Conservation (phyloP, 768 basidiomycete genomes). For the Lentinula lateritia region DNA sequence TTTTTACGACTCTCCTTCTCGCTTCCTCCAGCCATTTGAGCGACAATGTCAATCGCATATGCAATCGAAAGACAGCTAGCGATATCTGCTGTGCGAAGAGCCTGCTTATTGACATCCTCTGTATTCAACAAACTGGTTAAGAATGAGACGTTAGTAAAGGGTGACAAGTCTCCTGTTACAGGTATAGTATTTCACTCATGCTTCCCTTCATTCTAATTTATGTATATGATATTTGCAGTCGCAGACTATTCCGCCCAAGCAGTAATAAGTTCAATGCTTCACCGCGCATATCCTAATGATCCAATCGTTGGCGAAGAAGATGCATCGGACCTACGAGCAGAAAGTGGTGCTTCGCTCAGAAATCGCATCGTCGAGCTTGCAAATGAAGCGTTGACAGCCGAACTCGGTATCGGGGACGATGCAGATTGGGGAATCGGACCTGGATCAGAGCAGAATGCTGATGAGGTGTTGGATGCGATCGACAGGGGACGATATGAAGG, state of each 20-base stretch:
- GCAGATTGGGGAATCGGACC: constrained; percentile 71
- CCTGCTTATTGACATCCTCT: constrained; percentile 75
- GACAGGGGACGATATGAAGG: constrained; percentile 78
- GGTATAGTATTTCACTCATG: constrained; percentile 35
- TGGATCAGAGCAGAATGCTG: constrained; percentile 41
- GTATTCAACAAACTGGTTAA: constrained; percentile 85
- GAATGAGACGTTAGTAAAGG: constrained; percentile 83
- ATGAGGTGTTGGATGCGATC: constrained; percentile 75
- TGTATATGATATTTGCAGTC: constrained; percentile 38
- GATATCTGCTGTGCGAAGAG: constrained; percentile 80
- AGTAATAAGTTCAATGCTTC: constrained; percentile 78
- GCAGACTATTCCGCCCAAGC: constrained; percentile 95
- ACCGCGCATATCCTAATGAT: constrained; percentile 74
- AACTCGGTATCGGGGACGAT: constrained; percentile 51
- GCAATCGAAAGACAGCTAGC: constrained; percentile 75
- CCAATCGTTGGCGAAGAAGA: constrained; percentile 95
- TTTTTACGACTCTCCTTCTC: too few species aligned
- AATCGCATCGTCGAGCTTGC: constrained; percentile 76
- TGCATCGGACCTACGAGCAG: constrained; percentile 64
- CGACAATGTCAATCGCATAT: constrained; percentile 47
- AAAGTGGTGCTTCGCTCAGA: constrained; percentile 37
- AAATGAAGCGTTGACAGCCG: constrained; percentile 64
- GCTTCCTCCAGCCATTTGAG: too few species aligned
- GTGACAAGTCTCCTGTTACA: constrained; percentile 89
- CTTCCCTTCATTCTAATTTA: not conserved